A percentile compares a stretch with the other conserved stretches of the same genome.
Evolutionary conservation across 1,284 basidiomycete genomes (phyloP).

Genomic region (Rhodotorula sp.): DNA sequence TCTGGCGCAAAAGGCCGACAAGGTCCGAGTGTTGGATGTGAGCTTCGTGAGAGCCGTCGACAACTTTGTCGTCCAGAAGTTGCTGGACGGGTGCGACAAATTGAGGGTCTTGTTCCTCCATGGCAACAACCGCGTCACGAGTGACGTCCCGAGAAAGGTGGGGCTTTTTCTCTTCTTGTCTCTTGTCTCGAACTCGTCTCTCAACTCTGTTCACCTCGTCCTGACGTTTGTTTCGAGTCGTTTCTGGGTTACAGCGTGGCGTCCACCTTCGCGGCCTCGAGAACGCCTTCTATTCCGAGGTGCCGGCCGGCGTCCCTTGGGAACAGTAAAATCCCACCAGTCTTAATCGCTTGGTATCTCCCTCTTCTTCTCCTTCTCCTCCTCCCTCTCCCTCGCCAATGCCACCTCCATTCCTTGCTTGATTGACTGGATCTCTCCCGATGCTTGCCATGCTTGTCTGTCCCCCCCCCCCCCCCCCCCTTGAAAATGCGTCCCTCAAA

Average conservation of each 20-base stretch:
- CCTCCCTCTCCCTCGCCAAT: too few species aligned
- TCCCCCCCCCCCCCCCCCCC: too few species aligned
- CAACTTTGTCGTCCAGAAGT: conserved; percentile 72
- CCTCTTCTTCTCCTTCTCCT: background rate
- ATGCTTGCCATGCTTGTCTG: too few species aligned
- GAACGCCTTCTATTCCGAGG: conserved; percentile 30
- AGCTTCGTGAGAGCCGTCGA: conserved; percentile 84
- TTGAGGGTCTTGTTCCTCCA: conserved; percentile 47
- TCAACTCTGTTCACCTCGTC: too few species aligned
- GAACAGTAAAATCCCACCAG: background rate
- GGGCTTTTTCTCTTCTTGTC: background rate
- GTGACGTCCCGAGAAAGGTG: conserved; percentile 37
- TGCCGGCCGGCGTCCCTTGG: conserved; percentile 18
- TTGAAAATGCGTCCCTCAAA: too few species aligned
- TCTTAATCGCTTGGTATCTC: too few species aligned
- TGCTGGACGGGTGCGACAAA: conserved; percentile 57
- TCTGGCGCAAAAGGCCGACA: conserved; percentile 56
- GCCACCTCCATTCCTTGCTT: background rate
- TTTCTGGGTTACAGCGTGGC: conserved; percentile 4
- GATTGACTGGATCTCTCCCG: too few species aligned
- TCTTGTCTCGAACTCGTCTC: background rate
- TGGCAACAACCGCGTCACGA: conserved; percentile 47
- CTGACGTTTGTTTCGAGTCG: background rate
- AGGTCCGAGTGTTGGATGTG: conserved; percentile 68
- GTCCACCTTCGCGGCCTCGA: conserved; percentile 28